Conservation (phyloP, 257 asterid species). For the Striga asiatica region DNA sequence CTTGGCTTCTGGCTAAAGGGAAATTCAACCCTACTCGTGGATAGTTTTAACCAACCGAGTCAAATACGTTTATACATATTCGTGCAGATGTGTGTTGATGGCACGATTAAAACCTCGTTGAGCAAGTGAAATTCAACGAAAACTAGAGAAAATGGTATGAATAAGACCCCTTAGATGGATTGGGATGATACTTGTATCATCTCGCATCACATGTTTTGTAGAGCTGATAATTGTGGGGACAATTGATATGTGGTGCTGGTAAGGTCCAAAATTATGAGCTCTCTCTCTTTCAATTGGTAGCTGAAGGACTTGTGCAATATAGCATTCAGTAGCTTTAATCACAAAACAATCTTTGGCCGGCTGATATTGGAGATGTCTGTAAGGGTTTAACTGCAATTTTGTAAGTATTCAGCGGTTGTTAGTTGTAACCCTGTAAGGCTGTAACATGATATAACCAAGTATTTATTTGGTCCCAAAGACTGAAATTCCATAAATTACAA, state of each 20-base stretch:
- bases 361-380: background rate
- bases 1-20: no score
- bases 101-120: no score
- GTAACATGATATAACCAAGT: no score
- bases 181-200: conserved; percentile 11
- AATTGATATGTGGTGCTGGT: background rate
- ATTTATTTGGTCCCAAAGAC: no score
- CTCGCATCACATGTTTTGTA: conserved; percentile 18
- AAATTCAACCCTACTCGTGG: no score
- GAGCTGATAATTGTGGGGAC: background rate
- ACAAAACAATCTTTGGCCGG: conserved; percentile 5
- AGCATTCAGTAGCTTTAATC: background rate
- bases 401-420: background rate
- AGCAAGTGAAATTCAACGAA: no score
- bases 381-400: background rate
- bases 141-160: background rate
- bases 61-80: no score
- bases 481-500: no score
- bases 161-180: background rate
- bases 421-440: background rate
- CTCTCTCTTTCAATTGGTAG: background rate
- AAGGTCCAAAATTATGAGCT: background rate
- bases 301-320: background rate
- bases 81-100: no score
- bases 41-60: no score